Conservation (phyloP, 2,329 filamentous ascomycete species). For the Xylariomycetidae sp. region DNA sequence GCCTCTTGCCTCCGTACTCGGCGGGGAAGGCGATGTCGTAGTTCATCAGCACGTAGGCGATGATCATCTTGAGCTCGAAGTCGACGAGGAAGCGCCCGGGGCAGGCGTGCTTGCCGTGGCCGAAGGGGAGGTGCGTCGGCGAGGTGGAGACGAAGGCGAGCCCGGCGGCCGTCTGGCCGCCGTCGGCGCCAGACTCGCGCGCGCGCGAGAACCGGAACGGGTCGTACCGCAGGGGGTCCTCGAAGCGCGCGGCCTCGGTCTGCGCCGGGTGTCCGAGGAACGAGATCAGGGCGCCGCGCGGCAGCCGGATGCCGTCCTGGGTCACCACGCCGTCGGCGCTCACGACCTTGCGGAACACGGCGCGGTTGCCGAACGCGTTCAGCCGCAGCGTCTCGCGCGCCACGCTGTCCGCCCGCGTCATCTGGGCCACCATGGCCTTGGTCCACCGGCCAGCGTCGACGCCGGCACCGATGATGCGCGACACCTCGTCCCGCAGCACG, state of each 20-base stretch:
- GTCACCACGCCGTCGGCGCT: conserved; percentile 23
- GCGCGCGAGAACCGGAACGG: conserved; percentile 34
- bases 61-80: conserved; percentile 28
- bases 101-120: conserved; percentile 34
- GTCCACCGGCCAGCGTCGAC: not conserved
- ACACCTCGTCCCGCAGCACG: conserved; percentile 30
- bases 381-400: conserved; percentile 37
- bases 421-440: conserved; percentile 22
- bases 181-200: conserved; percentile 20
- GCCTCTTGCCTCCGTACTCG: conserved; percentile 5
- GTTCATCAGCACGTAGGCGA: conserved; percentile 11
- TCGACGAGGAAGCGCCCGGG: conserved; percentile 32
- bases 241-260: conserved; percentile 23
- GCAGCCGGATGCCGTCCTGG: conserved; percentile 24
- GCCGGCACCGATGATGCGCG: not conserved
- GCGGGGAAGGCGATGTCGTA: conserved; percentile 27
- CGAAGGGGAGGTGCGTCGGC: conserved; percentile 20
- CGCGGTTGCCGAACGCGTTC: conserved; percentile 25
- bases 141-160: conserved; percentile 30
- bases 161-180: conserved; percentile 10
- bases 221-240: conserved; percentile 32
- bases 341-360: conserved; percentile 25
- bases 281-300: conserved; percentile 26
- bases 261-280: conserved; percentile 25
- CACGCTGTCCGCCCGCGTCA: conserved; percentile 35